Evolutionary conservation across 176 grass and related monocot species (phyloP), one percentile per base, ranked within the genome.

Genomic region (Triticum dicoccoides): DNA sequence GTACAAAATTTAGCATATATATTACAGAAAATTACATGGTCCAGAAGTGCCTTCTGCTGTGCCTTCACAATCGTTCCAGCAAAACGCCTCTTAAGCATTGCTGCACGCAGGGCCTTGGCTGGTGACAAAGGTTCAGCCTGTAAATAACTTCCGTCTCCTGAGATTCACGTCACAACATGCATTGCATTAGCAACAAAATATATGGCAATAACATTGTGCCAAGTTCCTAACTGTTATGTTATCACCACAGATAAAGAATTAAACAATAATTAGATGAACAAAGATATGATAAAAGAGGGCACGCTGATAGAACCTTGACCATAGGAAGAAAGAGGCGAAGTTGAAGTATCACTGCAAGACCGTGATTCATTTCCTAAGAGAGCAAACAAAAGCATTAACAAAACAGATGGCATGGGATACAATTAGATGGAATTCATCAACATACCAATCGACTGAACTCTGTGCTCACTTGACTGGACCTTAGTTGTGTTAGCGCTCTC

Each of bases 31-130:
- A 89, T 80, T 88, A 97, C 91, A 86, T 94, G 94, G 88, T 87
- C 88, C 67, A 93, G 80, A 93, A 95, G 93, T 81, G 91, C 83
- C 35, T 88, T 89, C 63, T 95, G 85, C 35, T 98, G 89, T 2
- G 93, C 93, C 89, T 98, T 98, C 47, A 95, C 85, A 27, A 98
- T 98, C 67, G 95, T 98, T 70, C 89, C 89, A 69, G 95, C 93
- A 93, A 98, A 95, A 87, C 89, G 91, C 4, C 62, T 87, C 86
- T 87, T 98, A 56, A 98, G 83, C 54, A 93, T 92, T 76, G 93
- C 95, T 83, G 88, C 86, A 73, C 95, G 92, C 51, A 98, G 91
- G 83, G 95, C 95, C 87, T 84, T 98, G 64, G 70, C 78, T 83
- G 95, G 93, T 47, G 95, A 98, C 64, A 95, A 75, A 66, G 86